Evolutionary conservation across 2,329 filamentous ascomycete genomes (phyloP), one percentile per base, ranked within the genome.

Genomic region (Lizonia empirigonia): DNA sequence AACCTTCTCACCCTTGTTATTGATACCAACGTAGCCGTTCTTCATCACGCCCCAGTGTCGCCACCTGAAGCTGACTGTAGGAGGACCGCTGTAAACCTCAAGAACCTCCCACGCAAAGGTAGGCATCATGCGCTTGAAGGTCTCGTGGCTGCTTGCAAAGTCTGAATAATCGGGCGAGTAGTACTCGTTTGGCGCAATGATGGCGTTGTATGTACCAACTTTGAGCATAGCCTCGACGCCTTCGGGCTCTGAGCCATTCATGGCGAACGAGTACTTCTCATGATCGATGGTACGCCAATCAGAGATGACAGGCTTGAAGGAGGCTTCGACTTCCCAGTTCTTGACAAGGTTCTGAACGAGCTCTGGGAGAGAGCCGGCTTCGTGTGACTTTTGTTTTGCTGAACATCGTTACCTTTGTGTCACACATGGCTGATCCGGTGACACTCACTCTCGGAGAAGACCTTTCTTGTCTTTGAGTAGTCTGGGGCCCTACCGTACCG

Each of bases 111-210:
- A 89, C 0, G 85, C 85, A 69, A 89, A 88, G 0, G 80, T 84
- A 0, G 85, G 85, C 85, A 89, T 88, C 85, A 88, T 88, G 44
- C 84, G 76, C 75, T 88, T 88, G 70, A 89, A 88, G 0, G 83
- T 84, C 77, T 88, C 87, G 76, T 89, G 85, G 64, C 82, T 86
- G 3, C 76, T 78, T 1, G 80, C 78, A 60, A 88, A 88, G 68
- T 85, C 83, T 3, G 80, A 84, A 51, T 83, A 78, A 40, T 77
- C 76, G 0, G 85, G 83, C 56, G 81, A 82, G 71, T 88, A 88
- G 74, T 81, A 88, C 65, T 84, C 78, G 64, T 85, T 86, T 9
- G 84, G 74, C 8, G 80, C 74, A 56, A 88, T 82, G 69, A 88
- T 80, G 47, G 85, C 85, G 66, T 87, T 88, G 76, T 88, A 88